Conservation (phyloP, 2,329 filamentous ascomycete genomes). For the Penicillium sp. region DNA sequence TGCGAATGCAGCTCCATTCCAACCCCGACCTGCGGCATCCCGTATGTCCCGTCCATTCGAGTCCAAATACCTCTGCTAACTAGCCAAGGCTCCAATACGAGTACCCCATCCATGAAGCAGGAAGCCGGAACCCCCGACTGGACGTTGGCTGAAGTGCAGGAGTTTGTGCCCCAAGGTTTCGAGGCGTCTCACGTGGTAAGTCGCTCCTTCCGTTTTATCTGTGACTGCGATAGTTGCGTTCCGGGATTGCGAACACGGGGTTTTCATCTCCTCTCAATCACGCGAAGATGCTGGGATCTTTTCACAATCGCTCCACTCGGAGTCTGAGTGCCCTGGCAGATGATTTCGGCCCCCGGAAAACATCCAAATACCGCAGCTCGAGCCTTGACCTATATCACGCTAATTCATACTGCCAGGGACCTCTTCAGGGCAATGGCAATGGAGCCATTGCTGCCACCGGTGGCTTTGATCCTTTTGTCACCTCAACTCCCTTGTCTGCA, state of each 20-base stretch:
- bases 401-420: slow-evolving; percentile 25
- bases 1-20: slow-evolving; percentile 68
- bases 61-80: slow-evolving; percentile 19
- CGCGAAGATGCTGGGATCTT: slow-evolving; percentile 2
- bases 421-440: slow-evolving; percentile 47
- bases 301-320: slow-evolving; percentile 9
- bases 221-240: background rate
- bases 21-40: slow-evolving; percentile 40
- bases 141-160: slow-evolving; percentile 43
- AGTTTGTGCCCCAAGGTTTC: slow-evolving; percentile 53
- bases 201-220: slow-evolving; percentile 14
- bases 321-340: slow-evolving; percentile 24
- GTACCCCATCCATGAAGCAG: slow-evolving; percentile 38
- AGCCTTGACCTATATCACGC: slow-evolving; percentile 11
- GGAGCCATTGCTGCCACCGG: slow-evolving; percentile 47
- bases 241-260: background rate
- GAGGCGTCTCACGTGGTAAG: slow-evolving; percentile 48
- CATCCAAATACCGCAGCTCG: slow-evolving; percentile 7
- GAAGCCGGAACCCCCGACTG: slow-evolving; percentile 42
- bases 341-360: slow-evolving; percentile 15
- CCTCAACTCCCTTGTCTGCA: slow-evolving; percentile 50
- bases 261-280: background rate
- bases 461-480: slow-evolving; percentile 61
- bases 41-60: slow-evolving; percentile 27
- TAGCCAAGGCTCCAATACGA: slow-evolving; percentile 37